A percentile compares a stretch with the other conserved stretches of the same genome.
Conservation (phyloP, 306 rosid genomes). For the Delonix regia region DNA sequence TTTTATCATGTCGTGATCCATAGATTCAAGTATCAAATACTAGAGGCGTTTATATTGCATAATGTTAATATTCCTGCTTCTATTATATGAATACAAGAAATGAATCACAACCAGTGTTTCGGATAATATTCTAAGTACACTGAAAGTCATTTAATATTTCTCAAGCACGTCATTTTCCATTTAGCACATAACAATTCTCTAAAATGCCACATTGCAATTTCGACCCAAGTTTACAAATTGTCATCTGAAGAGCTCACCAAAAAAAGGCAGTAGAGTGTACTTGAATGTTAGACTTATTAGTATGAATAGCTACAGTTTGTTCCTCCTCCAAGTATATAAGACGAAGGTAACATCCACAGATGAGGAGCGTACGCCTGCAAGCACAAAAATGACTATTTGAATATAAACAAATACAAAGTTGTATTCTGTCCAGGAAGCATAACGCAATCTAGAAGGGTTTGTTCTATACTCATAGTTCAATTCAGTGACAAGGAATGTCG, state of each 20-base stretch:
- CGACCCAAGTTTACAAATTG: not conserved
- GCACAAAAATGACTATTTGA: not conserved
- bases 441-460: not conserved
- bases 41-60: not conserved
- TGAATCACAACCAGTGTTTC: not conserved
- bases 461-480: slow-evolving; percentile 3
- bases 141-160: not conserved
- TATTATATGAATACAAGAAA: not conserved
- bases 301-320: not conserved
- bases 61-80: not conserved
- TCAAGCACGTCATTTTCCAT: not conserved
- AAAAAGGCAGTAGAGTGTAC: not conserved
- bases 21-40: not conserved
- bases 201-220: not conserved
- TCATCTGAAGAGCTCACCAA: not conserved
- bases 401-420: not conserved
- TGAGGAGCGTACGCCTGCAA: slow-evolving; percentile 30
- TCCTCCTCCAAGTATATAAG: not conserved
- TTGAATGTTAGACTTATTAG: not conserved
- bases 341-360: not conserved
- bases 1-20: not conserved
- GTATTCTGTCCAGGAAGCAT: slow-evolving; percentile 9
- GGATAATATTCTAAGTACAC: not conserved
- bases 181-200: not conserved
- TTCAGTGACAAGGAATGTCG: not conserved